These are phyloP conservation scores for Phtheirospermum japonicum DNA, from an alignment of 257 asterid genomes.

Conservation along the genomic window DNA sequence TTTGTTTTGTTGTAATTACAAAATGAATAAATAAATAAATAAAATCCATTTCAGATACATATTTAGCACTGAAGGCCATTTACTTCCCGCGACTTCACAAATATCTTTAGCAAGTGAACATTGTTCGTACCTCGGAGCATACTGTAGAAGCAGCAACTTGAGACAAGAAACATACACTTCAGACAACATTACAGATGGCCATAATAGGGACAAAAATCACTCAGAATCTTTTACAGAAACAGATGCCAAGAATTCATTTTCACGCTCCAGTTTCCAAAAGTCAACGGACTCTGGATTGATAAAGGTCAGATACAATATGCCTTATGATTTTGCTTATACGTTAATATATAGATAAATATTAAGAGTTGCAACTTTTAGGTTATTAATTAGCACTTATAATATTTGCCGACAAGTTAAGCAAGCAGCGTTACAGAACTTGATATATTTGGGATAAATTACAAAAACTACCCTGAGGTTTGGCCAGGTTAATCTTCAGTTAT, in stretches of 20 bases:
- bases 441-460: not conserved
- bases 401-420: not conserved
- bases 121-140: slow-evolving; percentile 86
- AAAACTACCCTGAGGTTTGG: not conserved
- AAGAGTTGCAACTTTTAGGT: not conserved
- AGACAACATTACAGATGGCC: slow-evolving; percentile 30
- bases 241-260: slow-evolving; percentile 31
- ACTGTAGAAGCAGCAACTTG: slow-evolving; percentile 58
- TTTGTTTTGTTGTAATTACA: too few species aligned
- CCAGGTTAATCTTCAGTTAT: not conserved
- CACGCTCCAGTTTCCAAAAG: slow-evolving; percentile 40
- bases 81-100: slow-evolving; percentile 89
- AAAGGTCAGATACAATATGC: slow-evolving; percentile 51
- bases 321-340: slow-evolving; percentile 1
- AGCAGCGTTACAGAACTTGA: not conserved
- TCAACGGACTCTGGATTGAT: slow-evolving; percentile 54
- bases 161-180: slow-evolving; percentile 42
- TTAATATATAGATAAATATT: not conserved
- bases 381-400: not conserved
- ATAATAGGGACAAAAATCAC: slow-evolving; percentile 42
- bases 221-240: slow-evolving; percentile 36
- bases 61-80: slow-evolving; percentile 98
- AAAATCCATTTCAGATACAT: slow-evolving; percentile 58
- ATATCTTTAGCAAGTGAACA: slow-evolving; percentile 72
- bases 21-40: not conserved